Evolutionary conservation across 208 protist species (phyloP).

Genomic region (Dictyostelium gargantuum): DNA sequence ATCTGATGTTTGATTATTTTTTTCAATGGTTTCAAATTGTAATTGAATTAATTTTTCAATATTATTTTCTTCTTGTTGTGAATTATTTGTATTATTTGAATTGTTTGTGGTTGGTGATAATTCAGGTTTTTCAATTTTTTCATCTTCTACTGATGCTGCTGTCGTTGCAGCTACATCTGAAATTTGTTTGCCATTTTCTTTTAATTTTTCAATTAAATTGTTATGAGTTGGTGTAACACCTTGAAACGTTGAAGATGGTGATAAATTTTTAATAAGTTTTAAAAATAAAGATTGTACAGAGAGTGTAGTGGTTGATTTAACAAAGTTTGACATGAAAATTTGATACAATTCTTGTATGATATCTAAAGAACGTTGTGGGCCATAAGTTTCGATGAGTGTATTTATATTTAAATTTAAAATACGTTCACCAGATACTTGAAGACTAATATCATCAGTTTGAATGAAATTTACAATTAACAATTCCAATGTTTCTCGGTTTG

Average conservation of each 20-base stretch:
- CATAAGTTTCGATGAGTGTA: neutral
- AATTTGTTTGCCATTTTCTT: neutral
- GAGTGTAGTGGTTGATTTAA: slow-evolving; percentile 29
- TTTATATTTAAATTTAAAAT: slow-evolving; percentile 33
- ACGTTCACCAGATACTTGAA: slow-evolving; percentile 25
- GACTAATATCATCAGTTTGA: slow-evolving; percentile 49
- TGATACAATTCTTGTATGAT: slow-evolving; percentile 30
- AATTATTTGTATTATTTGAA: neutral
- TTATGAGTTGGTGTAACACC: neutral
- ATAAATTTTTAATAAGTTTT: slow-evolving; percentile 65
- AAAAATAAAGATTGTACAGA: slow-evolving; percentile 28
- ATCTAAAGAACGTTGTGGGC: neutral
- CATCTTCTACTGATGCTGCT: too few relatives aligned
- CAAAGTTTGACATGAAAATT: slow-evolving; percentile 54
- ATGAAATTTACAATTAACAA: slow-evolving; percentile 36
- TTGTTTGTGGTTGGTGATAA: neutral
- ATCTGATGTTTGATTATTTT: neutral
- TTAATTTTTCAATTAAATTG: neutral
- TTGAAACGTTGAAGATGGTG: neutral
- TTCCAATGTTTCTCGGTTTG: neutral
- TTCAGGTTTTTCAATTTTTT: too few relatives aligned
- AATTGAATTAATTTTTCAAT: neutral
- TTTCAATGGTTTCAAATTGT: neutral
- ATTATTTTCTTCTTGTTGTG: neutral
- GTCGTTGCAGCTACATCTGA: too few relatives aligned